These are phyloP conservation scores for Geotrichum candidum DNA, from an alignment of 1,139 yeast genomes.

Conservation along the genomic window DNA sequence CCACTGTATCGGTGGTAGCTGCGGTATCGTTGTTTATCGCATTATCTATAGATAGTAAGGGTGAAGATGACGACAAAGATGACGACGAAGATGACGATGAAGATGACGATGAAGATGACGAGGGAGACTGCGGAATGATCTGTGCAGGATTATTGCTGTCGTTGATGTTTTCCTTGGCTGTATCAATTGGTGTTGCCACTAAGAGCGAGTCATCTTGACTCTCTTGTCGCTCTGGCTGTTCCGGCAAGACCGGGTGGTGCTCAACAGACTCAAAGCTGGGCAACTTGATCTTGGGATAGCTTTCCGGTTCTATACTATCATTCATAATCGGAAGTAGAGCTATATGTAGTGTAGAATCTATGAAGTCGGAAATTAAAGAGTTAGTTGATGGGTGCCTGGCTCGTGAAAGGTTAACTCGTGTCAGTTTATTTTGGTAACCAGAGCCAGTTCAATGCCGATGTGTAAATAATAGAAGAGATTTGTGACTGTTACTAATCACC, in stretches of 20 bases:
- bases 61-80: too few relatives aligned
- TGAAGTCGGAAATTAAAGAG: background rate
- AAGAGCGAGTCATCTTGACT: background rate
- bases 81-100: too few relatives aligned
- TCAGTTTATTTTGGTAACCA: too few relatives aligned
- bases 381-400: background rate
- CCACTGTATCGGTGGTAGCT: too few relatives aligned
- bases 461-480: too few relatives aligned
- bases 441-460: too few relatives aligned
- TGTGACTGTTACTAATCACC: too few relatives aligned
- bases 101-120: background rate
- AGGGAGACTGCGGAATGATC: background rate
- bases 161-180: background rate
- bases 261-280: background rate
- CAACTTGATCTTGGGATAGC: background rate
- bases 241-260: background rate
- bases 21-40: too few relatives aligned
- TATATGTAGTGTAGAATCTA: background rate
- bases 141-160: background rate
- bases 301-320: background rate
- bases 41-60: too few relatives aligned
- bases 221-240: background rate
- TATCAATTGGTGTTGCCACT: background rate
- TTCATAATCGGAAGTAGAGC: background rate
- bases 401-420: background rate